Evolutionary conservation across 2,329 filamentous ascomycete species (phyloP), one percentile per base, ranked within the genome.

Genomic region (Zopfia rhizophila): DNA sequence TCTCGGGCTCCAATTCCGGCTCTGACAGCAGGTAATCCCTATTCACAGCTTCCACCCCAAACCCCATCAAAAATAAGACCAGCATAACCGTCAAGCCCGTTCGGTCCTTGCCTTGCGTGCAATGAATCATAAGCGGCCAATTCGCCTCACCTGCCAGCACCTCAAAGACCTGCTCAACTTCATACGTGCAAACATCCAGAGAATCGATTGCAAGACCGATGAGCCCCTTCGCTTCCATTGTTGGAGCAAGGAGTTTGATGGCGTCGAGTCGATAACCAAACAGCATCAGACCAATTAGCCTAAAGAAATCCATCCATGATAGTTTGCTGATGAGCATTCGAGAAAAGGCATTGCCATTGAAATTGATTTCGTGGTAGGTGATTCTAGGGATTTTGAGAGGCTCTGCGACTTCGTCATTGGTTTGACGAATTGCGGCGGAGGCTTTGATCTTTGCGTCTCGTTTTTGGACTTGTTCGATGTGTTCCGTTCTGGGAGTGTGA

Each of bases 81-180:
- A 96, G 75, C 28, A 88, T 75, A 4, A 90, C 77, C 8, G 89
- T 77, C 10, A 96, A 75, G 0, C 91, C 91, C 1, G 85, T 91
- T 2, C 91, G 82, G 64, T 96, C 91, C 67, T 96, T 96, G 46
- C 91, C 91, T 62, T 95, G 90, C 1, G 91, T 94, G 70, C 91
- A 96, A 70, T 96, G 90, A 2, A 94, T 74, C 6, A 96, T 66
- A 1, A 86, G 70, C 0, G 91, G 90, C 53, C 85, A 84, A 12
- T 77, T 78, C 0, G 68, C 57, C 2, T 75, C 66, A 1, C 78
- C 66, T 7, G 78, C 72, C 17, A 84, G 69, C 5, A 82, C 68
- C 6, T 74, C 70, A 25, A 86, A 80, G 19, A 81, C 72, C 60
- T 77, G 37, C 37, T 77, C 78, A 13, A 91, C 80, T 62, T 90